These are phyloP conservation scores for Eurotiales sp. DNA, from an alignment of 2,329 filamentous ascomycete species.

Conservation along the genomic window DNA sequence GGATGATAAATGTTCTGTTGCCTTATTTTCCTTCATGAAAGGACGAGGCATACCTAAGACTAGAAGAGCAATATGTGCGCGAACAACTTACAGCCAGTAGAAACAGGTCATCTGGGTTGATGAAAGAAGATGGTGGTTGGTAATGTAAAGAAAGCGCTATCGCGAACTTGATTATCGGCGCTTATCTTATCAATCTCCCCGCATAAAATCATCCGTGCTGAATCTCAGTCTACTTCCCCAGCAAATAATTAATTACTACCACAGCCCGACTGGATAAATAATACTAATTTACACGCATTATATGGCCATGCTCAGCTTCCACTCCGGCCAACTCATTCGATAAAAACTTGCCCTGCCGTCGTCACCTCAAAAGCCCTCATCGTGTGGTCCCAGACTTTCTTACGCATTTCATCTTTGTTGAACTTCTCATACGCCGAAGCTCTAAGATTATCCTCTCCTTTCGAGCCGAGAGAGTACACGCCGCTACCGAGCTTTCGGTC, in stretches of 20 bases:
- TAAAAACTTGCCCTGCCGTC: background rate
- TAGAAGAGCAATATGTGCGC: too few relatives aligned
- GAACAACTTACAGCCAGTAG: too few relatives aligned
- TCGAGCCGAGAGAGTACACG: constrained; percentile 11
- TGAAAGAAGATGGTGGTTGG: too few relatives aligned
- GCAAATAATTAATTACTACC: too few relatives aligned
- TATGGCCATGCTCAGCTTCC: too few relatives aligned
- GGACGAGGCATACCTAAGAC: too few relatives aligned
- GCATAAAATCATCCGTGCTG: too few relatives aligned
- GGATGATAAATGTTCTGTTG: too few relatives aligned
- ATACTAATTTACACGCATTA: too few relatives aligned
- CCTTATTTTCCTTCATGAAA: too few relatives aligned
- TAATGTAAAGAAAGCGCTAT: background rate
- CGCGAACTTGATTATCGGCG: background rate
- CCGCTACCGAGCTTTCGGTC: constrained; percentile 8
- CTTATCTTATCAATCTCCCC: background rate
- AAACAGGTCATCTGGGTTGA: too few relatives aligned
- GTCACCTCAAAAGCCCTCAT: constrained; percentile 11
- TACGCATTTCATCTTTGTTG: constrained; percentile 11
- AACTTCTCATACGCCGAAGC: constrained; percentile 6
- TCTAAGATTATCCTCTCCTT: constrained; percentile 5
- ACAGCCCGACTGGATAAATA: too few relatives aligned
- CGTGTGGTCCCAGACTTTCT: constrained; percentile 11
- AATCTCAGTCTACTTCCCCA: background rate
- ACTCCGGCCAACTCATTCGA: background rate